These are phyloP conservation scores for Drechslera avenae DNA, from an alignment of 2,329 filamentous ascomycete genomes.

Conservation along the genomic window DNA sequence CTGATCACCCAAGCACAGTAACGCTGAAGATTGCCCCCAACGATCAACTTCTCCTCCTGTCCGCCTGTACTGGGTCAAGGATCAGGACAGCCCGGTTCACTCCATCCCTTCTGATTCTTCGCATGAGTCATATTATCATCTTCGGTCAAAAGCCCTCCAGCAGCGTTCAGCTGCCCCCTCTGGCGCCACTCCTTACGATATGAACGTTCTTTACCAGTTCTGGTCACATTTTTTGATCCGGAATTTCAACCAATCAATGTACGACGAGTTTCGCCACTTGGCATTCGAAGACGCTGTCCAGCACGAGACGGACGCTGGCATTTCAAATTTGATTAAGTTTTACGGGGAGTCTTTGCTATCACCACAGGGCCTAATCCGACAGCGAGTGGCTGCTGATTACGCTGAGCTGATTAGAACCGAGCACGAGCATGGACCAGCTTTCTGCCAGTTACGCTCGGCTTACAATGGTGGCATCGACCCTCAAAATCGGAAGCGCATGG, in stretches of 20 bases:
- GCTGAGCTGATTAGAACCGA: conserved; percentile 60
- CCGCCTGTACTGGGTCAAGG: conserved; percentile 58
- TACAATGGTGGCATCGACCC: conserved; percentile 60
- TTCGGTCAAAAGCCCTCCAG: conserved; percentile 56
- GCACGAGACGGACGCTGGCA: conserved; percentile 59
- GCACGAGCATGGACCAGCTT: conserved; percentile 50
- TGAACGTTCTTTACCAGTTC: conserved; percentile 73
- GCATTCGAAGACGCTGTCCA: conserved; percentile 67
- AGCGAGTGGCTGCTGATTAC: conserved; percentile 61
- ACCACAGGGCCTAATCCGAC: conserved; percentile 55
- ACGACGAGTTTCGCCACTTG: conserved; percentile 71
- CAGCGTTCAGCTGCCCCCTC: conserved; percentile 54
- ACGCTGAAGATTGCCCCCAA: conserved; percentile 26
- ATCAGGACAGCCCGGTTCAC: conserved; percentile 52
- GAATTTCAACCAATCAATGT: conserved; percentile 77
- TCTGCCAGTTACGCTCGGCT: conserved; percentile 59
- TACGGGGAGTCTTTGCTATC: conserved; percentile 64
- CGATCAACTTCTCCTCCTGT: conserved; percentile 25
- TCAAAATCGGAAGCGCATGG: conserved; percentile 63
- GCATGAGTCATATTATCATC: conserved; percentile 56
- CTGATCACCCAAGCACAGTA: conserved; percentile 30
- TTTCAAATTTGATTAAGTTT: conserved; percentile 68
- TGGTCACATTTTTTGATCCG: conserved; percentile 75
- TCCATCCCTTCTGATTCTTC: conserved; percentile 52
- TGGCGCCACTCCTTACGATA: conserved; percentile 59